A percentile compares a stretch with the other conserved stretches of the same genome.
Conservation (phyloP, 768 basidiomycete species). For the Leccinum arenicola region DNA sequence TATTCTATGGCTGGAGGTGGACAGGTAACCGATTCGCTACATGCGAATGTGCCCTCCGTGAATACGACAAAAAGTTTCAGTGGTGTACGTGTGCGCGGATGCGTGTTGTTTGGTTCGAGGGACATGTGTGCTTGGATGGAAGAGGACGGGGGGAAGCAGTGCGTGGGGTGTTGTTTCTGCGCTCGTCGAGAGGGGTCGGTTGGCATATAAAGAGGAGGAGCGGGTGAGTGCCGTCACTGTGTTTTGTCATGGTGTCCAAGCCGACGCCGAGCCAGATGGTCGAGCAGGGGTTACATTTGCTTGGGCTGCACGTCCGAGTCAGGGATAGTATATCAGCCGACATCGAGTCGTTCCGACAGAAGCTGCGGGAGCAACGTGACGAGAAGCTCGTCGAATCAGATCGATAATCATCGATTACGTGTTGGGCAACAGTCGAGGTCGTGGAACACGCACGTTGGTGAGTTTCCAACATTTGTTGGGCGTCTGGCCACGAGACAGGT, state of each 20-base stretch:
- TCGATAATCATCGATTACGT: conserved; percentile 43
- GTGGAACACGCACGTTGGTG: conserved; percentile 72
- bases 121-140: conserved; percentile 84
- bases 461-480: conserved; percentile 30
- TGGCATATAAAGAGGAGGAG: conserved; percentile 92
- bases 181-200: conserved; percentile 77
- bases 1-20: no score
- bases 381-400: conserved; percentile 65
- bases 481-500: conserved; percentile 49
- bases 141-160: conserved; percentile 79
- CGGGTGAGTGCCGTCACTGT: conserved; percentile 47
- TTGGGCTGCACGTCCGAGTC: conserved; percentile 63
- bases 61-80: no score
- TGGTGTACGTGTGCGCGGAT: conserved; percentile 64
- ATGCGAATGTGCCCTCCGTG: no score
- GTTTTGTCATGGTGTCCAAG: neutral
- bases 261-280: conserved; percentile 62
- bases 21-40: no score
- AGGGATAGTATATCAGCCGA: conserved; percentile 52
- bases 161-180: conserved; percentile 88
- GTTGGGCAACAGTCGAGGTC: conserved; percentile 77
- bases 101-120: conserved; percentile 60
- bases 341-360: conserved; percentile 51
- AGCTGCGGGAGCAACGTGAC: conserved; percentile 64
- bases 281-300: conserved; percentile 72